Percentiles rank a stretch among this genome's conserved stretches.
Evolutionary conservation across 495 filamentous ascomycete genomes (phyloP).

Genomic region (Pseudomonodictys pantanalensis): DNA sequence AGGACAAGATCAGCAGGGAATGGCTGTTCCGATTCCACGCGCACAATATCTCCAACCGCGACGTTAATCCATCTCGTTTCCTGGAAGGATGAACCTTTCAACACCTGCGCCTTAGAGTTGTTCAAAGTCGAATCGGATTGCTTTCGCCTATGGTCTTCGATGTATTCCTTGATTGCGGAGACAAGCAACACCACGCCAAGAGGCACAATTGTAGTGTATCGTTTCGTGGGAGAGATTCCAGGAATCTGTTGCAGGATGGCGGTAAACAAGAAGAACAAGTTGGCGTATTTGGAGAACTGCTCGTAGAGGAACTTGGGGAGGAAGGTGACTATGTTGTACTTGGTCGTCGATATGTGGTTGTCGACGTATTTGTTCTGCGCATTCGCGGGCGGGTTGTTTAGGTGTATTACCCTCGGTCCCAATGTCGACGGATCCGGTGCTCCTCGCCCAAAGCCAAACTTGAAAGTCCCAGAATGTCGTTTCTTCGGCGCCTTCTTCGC

Average conservation of each 20-base stretch:
- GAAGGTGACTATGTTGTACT: constrained; percentile 96
- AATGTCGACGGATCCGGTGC: constrained; percentile 85
- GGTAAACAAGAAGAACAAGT: constrained; percentile 99
- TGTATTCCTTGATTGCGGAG: constrained; percentile 89
- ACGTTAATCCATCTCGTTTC: constrained; percentile 92
- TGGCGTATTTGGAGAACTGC: constrained; percentile 99
- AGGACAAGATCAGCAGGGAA: constrained; percentile 95
- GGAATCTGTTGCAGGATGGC: constrained; percentile 95
- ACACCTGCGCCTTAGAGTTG: constrained; percentile 76
- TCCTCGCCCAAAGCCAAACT: constrained; percentile 86
- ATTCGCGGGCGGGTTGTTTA: constrained; percentile 98
- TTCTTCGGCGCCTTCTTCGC: constrained; percentile 51
- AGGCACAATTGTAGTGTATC: constrained; percentile 93
- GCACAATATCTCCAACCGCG: constrained; percentile 87
- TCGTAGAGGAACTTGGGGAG: constrained; percentile 97
- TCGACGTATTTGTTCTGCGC: constrained; percentile 80
- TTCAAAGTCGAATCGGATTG: constrained; percentile 85
- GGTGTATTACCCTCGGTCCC: constrained; percentile 87
- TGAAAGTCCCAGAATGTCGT: constrained; percentile 72
- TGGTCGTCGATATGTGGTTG: constrained; percentile 96
- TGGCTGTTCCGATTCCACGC: constrained; percentile 91
- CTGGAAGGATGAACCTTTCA: constrained; percentile 81
- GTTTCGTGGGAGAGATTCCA: constrained; percentile 88
- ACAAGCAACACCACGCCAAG: constrained; percentile 84
- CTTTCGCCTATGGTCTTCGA: constrained; percentile 91